These are phyloP conservation scores for Claviceps sp. DNA, from an alignment of 2,329 filamentous ascomycete genomes.

Conservation along the genomic window DNA sequence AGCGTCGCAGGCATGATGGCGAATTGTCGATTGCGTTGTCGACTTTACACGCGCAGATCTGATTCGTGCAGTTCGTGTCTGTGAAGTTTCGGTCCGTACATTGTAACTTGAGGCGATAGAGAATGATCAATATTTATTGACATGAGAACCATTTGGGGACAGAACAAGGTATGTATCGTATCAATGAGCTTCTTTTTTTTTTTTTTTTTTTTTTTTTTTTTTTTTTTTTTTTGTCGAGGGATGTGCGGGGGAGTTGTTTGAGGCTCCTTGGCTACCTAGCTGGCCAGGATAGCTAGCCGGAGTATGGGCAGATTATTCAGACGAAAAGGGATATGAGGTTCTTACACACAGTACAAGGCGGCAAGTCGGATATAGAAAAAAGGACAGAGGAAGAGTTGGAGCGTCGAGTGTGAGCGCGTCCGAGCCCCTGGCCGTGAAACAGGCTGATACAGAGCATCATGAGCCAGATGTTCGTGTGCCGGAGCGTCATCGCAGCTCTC, in stretches of 20 bases:
- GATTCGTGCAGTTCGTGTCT: not conserved
- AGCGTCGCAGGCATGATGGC: not conserved
- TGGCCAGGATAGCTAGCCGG: no score
- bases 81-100: not conserved
- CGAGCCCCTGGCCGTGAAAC: not conserved
- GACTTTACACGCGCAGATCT: constrained; percentile 1
- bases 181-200: no score
- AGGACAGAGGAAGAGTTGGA: not conserved
- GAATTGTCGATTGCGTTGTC: constrained; percentile 2
- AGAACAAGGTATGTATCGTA: not conserved
- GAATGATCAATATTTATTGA: no score
- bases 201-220: no score
- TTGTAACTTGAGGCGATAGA: not conserved
- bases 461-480: not conserved
- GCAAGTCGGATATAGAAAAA: not conserved
- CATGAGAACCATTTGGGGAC: no score
- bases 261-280: no score
- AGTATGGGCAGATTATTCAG: no score
- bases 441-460: not conserved
- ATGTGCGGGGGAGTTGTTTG: not conserved
- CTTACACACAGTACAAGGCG: constrained; percentile 2
- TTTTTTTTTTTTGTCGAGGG: no score
- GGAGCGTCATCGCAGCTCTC: not conserved
- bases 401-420: not conserved
- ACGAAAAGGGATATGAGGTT: not conserved